These are phyloP conservation scores for Neofusicoccum umdonicola DNA, from an alignment of 2,329 filamentous ascomycete genomes.

Conservation along the genomic window DNA sequence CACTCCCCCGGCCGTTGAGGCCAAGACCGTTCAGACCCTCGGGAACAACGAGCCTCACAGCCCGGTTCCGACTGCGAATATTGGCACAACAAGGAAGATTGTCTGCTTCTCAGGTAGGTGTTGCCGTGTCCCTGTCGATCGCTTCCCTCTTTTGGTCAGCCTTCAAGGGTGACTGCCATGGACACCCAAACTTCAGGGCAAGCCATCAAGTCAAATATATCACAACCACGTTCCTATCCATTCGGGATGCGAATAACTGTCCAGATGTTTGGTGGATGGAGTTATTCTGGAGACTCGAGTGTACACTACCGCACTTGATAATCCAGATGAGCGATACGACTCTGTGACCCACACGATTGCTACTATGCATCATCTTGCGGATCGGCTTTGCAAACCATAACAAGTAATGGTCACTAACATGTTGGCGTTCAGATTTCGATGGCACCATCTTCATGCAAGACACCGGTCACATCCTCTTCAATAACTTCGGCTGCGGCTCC, in stretches of 20 bases:
- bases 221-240: no score
- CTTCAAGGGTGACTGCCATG: not conserved
- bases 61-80: conserved; percentile 23
- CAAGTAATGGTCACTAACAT: not conserved
- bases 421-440: conserved; percentile 57
- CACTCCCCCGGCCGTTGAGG: conserved; percentile 28
- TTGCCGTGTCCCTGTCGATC: conserved; percentile 7
- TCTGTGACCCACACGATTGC: no score
- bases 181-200: conserved; percentile 10
- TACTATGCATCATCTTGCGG: no score
- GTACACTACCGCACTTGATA: no score
- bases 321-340: no score
- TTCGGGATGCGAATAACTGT: no score
- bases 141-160: conserved; percentile 8
- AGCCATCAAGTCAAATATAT: not conserved
- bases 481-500: conserved; percentile 62
- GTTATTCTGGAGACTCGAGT: no score
- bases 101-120: conserved; percentile 56
- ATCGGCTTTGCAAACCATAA: not conserved
- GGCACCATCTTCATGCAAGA: conserved; percentile 68
- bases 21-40: conserved; percentile 23
- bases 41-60: conserved; percentile 19
- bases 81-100: conserved; percentile 54
- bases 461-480: conserved; percentile 67
- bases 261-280: no score